Conservation (phyloP, 371 early-diverging fungal species). For the Coemansia sp. region DNA sequence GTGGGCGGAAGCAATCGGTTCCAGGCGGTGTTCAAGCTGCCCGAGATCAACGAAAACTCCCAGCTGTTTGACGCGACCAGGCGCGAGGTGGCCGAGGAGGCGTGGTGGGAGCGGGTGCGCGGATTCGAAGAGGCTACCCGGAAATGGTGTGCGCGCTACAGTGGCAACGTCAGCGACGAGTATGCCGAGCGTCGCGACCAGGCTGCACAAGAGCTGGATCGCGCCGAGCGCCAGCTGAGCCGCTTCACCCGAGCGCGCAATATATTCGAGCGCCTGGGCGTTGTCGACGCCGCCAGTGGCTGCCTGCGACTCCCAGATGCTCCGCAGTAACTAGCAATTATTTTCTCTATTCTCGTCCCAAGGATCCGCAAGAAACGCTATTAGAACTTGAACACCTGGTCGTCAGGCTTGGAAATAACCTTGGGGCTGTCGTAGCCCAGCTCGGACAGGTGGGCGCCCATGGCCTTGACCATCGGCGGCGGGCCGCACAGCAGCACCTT, state of each 20-base stretch:
- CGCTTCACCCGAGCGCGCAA: slow-evolving; percentile 25
- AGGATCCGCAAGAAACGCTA: no score
- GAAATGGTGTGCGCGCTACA: slow-evolving; percentile 15
- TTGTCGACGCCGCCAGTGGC: slow-evolving; percentile 24
- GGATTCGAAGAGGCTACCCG: slow-evolving; percentile 29
- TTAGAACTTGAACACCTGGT: slow-evolving; percentile 91
- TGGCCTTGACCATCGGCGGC: slow-evolving; percentile 89
- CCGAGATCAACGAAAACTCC: slow-evolving; percentile 26
- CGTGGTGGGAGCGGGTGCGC: slow-evolving; percentile 23
- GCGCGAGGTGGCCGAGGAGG: slow-evolving; percentile 21
- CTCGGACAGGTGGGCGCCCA: slow-evolving; percentile 67
- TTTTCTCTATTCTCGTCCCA: no score
- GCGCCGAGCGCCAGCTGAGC: slow-evolving; percentile 29
- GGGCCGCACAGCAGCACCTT: slow-evolving; percentile 96
- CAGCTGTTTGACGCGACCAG: slow-evolving; percentile 28
- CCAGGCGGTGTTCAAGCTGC: slow-evolving; percentile 9
- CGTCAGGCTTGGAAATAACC: slow-evolving; percentile 79
- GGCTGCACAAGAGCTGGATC: slow-evolving; percentile 16
- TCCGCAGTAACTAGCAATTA: background rate
- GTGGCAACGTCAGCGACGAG: background rate
- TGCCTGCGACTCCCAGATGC: slow-evolving; percentile 17
- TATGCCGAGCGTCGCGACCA: slow-evolving; percentile 14
- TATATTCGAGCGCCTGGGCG: slow-evolving; percentile 18
- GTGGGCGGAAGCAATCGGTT: slow-evolving; percentile 31
- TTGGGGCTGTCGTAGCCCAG: slow-evolving; percentile 76